Percentiles rank a stretch among this genome's conserved stretches.
phyloP scores from a whole-genome alignment of 1,284 basidiomycete genomes.

The Irpex rosettiformis region DNA sequence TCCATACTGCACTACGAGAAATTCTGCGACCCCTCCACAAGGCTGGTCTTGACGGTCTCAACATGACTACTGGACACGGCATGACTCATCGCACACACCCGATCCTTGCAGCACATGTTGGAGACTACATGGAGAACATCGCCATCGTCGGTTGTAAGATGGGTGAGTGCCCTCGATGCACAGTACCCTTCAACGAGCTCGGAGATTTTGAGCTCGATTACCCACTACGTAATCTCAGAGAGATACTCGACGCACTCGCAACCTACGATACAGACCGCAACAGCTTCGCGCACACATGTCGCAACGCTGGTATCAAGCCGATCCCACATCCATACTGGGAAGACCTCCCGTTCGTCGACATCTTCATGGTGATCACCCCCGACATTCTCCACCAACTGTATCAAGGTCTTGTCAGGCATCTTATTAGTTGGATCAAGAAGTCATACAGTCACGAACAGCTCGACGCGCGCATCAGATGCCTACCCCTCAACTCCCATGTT shows the following conservation, averaged over 20 bases:
- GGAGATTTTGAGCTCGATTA: not conserved
- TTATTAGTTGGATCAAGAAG: too few relatives aligned
- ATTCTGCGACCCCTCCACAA: slow-evolving; percentile 15
- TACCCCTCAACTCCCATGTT: slow-evolving; percentile 35
- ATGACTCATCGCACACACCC: slow-evolving; percentile 9
- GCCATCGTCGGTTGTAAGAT: not conserved
- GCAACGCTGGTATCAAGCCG: slow-evolving; percentile 8
- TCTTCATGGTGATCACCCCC: slow-evolving; percentile 34
- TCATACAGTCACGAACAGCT: slow-evolving; percentile 31
- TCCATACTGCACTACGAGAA: slow-evolving; percentile 21
- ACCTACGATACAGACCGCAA: slow-evolving; percentile 4
- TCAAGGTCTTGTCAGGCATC: too few relatives aligned
- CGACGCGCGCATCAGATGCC: slow-evolving; percentile 28
- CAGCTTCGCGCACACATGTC: slow-evolving; percentile 6
- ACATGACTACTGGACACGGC: slow-evolving; percentile 21
- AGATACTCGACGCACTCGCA: not conserved
- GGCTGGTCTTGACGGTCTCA: slow-evolving; percentile 14
- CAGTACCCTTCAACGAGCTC: not conserved
- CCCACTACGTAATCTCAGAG: slow-evolving; percentile 1
- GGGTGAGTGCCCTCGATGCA: not conserved
- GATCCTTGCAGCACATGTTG: too few relatives aligned
- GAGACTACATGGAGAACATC: too few relatives aligned
- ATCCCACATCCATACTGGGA: slow-evolving; percentile 34
- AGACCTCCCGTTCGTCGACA: slow-evolving; percentile 30
- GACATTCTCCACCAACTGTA: too few relatives aligned